These are phyloP conservation scores for Lepidium didymum DNA, from an alignment of 345 rosid species.

Conservation along the genomic window DNA sequence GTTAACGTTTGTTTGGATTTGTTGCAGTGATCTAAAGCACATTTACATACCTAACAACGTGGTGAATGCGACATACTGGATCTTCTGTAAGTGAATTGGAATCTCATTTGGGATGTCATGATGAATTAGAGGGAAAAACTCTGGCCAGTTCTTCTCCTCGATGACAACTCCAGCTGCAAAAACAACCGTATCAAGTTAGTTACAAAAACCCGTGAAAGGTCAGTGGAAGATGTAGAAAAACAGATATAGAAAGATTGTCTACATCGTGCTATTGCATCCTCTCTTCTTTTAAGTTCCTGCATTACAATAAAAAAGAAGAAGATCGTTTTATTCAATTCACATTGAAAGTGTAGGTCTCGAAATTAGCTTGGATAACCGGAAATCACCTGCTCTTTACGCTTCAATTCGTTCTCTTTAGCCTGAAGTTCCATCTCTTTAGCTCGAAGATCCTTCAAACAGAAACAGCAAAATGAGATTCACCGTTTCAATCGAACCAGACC, in stretches of 20 bases:
- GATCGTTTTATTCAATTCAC: neutral
- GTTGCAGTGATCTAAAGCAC: neutral
- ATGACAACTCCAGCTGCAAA: slow-evolving; percentile 86
- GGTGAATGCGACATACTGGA: slow-evolving; percentile 86
- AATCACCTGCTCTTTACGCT: slow-evolving; percentile 72
- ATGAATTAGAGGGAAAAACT: slow-evolving; percentile 86
- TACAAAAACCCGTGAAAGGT: neutral
- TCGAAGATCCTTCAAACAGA: slow-evolving; percentile 56
- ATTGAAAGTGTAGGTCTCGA: slow-evolving; percentile 7
- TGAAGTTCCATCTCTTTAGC: slow-evolving; percentile 90
- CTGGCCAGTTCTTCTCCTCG: slow-evolving; percentile 97
- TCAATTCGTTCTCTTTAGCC: slow-evolving; percentile 87
- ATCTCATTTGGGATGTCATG: slow-evolving; percentile 91
- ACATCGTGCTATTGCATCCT: slow-evolving; percentile 76
- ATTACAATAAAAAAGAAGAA: slow-evolving; percentile 2
- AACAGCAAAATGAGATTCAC: neutral
- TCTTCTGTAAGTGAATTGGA: slow-evolving; percentile 82
- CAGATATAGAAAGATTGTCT: neutral
- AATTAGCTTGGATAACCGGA: neutral
- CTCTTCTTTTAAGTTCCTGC: slow-evolving; percentile 83
- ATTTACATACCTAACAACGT: slow-evolving; percentile 65
- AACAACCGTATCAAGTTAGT: slow-evolving; percentile 16
- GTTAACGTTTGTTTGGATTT: neutral
- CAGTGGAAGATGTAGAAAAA: neutral
- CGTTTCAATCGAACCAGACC: neutral